These are phyloP conservation scores for Calamus simplicifolius DNA, from an alignment of 176 grass and related monocot species.

Conservation along the genomic window DNA sequence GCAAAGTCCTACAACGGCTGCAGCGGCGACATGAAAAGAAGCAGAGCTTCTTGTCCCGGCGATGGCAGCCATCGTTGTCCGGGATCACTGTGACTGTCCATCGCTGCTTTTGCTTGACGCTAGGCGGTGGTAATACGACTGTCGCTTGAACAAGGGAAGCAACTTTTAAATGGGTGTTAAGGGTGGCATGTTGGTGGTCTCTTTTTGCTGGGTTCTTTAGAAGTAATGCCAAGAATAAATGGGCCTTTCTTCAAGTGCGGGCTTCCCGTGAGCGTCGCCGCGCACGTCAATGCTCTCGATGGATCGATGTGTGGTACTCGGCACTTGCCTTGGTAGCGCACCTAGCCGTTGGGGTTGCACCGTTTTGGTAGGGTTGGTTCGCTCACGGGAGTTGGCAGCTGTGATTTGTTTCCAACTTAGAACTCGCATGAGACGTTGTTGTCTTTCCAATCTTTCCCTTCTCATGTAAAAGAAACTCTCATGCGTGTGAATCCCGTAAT, in stretches of 20 bases:
- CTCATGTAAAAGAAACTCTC: no score
- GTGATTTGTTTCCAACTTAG: no score
- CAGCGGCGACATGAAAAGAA: neutral
- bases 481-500: no score
- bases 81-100: neutral
- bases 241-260: neutral
- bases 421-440: no score
- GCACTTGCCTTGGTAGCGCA: no score
- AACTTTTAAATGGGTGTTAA: neutral
- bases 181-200: neutral
- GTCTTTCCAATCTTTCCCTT: no score
- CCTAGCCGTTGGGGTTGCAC: no score
- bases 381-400: no score
- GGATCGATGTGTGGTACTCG: no score
- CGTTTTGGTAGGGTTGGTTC: no score
- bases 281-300: neutral
- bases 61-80: neutral
- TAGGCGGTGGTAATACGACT: no score
- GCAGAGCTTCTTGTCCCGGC: neutral
- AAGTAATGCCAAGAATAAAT: neutral
- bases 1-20: neutral
- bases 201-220: neutral
- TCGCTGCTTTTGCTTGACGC: neutral
- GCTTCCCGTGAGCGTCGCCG: conserved; percentile 4
- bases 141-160: no score